Conservation (phyloP, 768 basidiomycete genomes). For the Suillus spraguei region DNA sequence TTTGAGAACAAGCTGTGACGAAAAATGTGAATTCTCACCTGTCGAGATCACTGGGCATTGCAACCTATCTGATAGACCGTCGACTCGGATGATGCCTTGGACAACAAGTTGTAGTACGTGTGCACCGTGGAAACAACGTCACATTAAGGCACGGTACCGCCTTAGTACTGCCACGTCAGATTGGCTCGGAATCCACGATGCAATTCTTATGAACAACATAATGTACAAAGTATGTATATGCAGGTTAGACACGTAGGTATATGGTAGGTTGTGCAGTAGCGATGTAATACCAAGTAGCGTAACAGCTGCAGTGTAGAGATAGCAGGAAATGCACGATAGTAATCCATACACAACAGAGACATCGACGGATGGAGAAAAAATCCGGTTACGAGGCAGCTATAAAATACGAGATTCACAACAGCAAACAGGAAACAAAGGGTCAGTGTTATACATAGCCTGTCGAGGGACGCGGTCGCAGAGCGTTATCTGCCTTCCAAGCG, state of each 20-base stretch:
- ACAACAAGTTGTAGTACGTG: constrained; percentile 14
- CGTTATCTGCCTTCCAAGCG: constrained; percentile 49
- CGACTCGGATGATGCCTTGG: not conserved
- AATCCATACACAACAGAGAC: constrained; percentile 14
- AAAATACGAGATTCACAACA: constrained; percentile 10
- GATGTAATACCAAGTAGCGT: constrained; percentile 8
- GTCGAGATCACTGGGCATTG: constrained; percentile 60
- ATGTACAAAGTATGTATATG: constrained; percentile 13
- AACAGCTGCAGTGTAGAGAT: constrained; percentile 1
- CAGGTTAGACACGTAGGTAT: constrained; percentile 13
- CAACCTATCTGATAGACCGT: constrained; percentile 18
- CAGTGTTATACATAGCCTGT: constrained; percentile 9
- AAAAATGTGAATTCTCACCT: constrained; percentile 43
- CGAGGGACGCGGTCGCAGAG: constrained; percentile 39
- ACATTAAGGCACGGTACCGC: constrained; percentile 1
- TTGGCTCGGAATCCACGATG: constrained; percentile 5
- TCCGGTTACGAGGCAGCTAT: constrained; percentile 14
- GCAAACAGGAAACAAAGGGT: not conserved
- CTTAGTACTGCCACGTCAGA: constrained; percentile 9
- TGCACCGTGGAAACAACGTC: constrained; percentile 6
- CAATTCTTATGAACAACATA: constrained; percentile 12
- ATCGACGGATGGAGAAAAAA: constrained; percentile 2
- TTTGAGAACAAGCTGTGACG: constrained; percentile 21
- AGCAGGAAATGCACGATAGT: constrained; percentile 9
- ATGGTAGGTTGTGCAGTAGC: constrained; percentile 13